Conservation (phyloP, 1,284 basidiomycete species). For the Microbotryomycetes sp. region DNA sequence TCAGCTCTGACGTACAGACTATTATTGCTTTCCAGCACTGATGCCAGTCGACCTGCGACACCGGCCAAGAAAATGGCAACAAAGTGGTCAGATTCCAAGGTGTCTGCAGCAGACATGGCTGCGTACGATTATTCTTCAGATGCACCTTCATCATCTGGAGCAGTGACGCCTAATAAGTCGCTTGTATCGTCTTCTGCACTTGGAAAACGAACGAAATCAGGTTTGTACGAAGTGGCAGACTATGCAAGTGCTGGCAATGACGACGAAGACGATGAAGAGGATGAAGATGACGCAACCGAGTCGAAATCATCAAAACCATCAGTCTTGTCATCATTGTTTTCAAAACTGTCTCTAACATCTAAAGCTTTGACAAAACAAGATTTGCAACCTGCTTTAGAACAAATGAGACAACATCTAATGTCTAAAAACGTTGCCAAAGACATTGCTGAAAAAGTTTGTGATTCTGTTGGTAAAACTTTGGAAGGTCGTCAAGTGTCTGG, state of each 20-base stretch:
- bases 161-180: neutral
- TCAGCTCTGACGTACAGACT: slow-evolving; percentile 5
- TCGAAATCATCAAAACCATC: slow-evolving; percentile 19
- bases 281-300: slow-evolving; percentile 49
- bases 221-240: slow-evolving; percentile 44
- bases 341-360: slow-evolving; percentile 57
- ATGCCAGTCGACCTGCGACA: slow-evolving; percentile 11
- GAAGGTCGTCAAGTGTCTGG: slow-evolving; percentile 67
- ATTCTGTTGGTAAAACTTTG: slow-evolving; percentile 79
- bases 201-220: slow-evolving; percentile 64
- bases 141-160: slow-evolving; percentile 4
- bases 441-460: slow-evolving; percentile 89
- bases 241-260: slow-evolving; percentile 40
- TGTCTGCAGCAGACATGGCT: slow-evolving; percentile 53
- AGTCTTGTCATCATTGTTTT: slow-evolving; percentile 57
- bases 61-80: slow-evolving; percentile 37
- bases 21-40: slow-evolving; percentile 12
- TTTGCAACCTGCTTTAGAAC: slow-evolving; percentile 77
- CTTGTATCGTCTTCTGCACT: slow-evolving; percentile 71
- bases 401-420: slow-evolving; percentile 97
- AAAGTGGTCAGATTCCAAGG: slow-evolving; percentile 29
- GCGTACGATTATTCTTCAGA: slow-evolving; percentile 38
- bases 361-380: slow-evolving; percentile 78
- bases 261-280: slow-evolving; percentile 45
- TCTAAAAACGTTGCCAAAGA: slow-evolving; percentile 97